Percentiles rank a stretch among this genome's conserved stretches.
phyloP scores from a whole-genome alignment of 768 basidiomycete species.

The Aureoboletus auriporus region DNA sequence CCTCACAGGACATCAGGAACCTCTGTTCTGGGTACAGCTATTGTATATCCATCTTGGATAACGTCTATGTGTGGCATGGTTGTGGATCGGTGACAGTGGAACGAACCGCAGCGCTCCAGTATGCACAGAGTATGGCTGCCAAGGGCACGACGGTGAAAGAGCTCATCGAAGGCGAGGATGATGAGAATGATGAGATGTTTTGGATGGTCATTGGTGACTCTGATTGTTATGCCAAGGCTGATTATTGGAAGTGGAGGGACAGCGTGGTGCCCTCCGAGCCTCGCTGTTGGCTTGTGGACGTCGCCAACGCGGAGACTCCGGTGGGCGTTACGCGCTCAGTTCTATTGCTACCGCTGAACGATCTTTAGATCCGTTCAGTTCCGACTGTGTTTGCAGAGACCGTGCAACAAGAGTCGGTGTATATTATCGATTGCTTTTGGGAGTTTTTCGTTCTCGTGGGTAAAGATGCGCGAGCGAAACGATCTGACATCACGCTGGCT shows the following conservation, averaged over 20 bases:
- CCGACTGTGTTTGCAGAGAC: constrained; percentile 39
- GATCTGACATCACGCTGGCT: constrained; percentile 59
- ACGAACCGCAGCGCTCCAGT: constrained; percentile 56
- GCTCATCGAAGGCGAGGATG: constrained; percentile 60
- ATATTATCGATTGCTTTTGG: constrained; percentile 72
- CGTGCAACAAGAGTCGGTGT: constrained; percentile 44
- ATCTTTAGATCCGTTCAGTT: constrained; percentile 44
- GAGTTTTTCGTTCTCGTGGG: constrained; percentile 78
- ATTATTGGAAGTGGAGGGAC: constrained; percentile 78
- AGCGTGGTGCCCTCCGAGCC: constrained; percentile 40
- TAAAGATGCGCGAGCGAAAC: constrained; percentile 54
- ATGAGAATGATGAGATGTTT: constrained; percentile 70
- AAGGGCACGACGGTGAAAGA: constrained; percentile 44
- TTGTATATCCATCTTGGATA: constrained; percentile 65
- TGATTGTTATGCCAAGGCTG: constrained; percentile 63
- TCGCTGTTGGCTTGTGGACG: constrained; percentile 58
- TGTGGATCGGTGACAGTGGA: constrained; percentile 60
- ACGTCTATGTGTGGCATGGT: constrained; percentile 80
- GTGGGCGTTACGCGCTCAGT: constrained; percentile 34
- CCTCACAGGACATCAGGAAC: constrained; percentile 51
- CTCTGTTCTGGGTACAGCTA: constrained; percentile 86
- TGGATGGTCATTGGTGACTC: constrained; percentile 83
- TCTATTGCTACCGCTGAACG: neutral
- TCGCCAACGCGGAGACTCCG: constrained; percentile 27
- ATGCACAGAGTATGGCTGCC: constrained; percentile 47